phyloP scores from a whole-genome alignment of 257 asterid genomes.

The Rehmannia glutinosa region DNA sequence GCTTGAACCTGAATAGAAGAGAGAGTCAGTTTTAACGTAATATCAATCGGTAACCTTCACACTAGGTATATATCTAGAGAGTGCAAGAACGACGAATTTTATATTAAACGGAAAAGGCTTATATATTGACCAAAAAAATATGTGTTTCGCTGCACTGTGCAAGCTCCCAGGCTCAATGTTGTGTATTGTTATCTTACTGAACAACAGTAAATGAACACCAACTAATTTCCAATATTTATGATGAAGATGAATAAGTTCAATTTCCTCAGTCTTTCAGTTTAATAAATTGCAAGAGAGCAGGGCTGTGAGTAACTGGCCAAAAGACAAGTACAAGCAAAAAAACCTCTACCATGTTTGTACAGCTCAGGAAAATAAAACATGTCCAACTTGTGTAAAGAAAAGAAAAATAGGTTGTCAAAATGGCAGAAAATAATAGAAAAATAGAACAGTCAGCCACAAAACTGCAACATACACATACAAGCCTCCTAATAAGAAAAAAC shows the following conservation, averaged over 20 bases:
- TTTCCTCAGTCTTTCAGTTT: background rate
- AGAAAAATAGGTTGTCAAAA: background rate
- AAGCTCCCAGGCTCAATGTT: background rate
- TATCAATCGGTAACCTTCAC: background rate
- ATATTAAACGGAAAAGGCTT: background rate
- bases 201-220: background rate
- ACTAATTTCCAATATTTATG: background rate
- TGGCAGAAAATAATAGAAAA: background rate
- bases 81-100: background rate
- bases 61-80: background rate
- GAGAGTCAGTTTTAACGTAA: background rate
- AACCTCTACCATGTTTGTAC: too few relatives aligned
- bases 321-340: background rate
- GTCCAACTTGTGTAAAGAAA: background rate
- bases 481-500: background rate
- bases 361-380: too few relatives aligned
- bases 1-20: conserved; percentile 69
- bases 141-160: background rate
- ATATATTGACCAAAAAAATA: background rate
- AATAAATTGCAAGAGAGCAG: background rate
- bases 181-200: background rate
- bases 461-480: too few relatives aligned
- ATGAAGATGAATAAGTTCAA: background rate
- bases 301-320: background rate
- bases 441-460: background rate